Evolutionary conservation across 441 rosid species (phyloP).

Genomic region (Populus trichocarpa): DNA sequence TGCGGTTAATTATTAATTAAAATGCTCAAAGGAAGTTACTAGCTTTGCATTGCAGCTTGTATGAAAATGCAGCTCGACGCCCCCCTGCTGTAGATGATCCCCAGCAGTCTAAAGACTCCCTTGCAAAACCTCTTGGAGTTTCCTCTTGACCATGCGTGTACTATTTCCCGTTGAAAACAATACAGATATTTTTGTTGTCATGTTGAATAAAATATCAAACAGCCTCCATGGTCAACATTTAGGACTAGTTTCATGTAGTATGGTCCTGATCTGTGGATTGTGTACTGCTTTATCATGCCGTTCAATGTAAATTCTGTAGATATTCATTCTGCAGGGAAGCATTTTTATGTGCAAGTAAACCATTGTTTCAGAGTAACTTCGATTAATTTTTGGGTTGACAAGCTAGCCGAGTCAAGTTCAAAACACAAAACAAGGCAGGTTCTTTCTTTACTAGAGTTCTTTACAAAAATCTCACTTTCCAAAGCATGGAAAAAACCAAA

Average conservation of each 20-base stretch:
- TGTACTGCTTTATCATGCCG: background rate
- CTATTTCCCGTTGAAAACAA: too few relatives aligned
- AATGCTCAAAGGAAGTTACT: slow-evolving; percentile 19
- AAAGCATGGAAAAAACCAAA: slow-evolving; percentile 5
- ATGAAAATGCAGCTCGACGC: slow-evolving; percentile 86
- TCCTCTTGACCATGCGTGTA: background rate
- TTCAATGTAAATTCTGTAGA: background rate
- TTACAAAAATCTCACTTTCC: slow-evolving; percentile 27
- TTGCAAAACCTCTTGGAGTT: background rate
- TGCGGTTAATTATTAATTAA: too few relatives aligned
- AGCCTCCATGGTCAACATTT: background rate
- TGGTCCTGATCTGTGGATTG: background rate
- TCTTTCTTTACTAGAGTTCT: slow-evolving; percentile 23
- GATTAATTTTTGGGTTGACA: background rate
- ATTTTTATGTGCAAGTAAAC: background rate
- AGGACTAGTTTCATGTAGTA: background rate
- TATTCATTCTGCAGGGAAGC: background rate
- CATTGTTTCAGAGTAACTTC: background rate
- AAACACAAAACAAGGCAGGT: background rate
- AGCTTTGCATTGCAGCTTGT: slow-evolving; percentile 64
- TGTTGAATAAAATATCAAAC: too few relatives aligned
- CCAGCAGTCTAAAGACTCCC: background rate
- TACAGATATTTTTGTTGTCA: background rate
- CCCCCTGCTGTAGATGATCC: slow-evolving; percentile 30
- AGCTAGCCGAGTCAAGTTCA: background rate